phyloP scores from a whole-genome alignment of 495 filamentous ascomycete genomes.

The Penicilliopsis zonata region DNA sequence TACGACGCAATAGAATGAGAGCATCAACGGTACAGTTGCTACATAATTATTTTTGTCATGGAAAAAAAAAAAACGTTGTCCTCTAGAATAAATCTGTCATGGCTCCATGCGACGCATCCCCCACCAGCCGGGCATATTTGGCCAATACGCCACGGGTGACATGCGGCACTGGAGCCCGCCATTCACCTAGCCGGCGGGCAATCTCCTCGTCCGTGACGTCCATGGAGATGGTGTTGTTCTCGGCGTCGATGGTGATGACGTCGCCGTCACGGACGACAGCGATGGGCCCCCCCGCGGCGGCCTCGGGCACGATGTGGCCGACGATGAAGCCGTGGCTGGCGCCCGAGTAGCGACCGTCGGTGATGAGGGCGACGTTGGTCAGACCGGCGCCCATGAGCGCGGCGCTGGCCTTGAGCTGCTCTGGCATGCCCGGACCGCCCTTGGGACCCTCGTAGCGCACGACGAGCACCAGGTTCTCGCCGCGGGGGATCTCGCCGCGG shows the following conservation, averaged over 20 bases:
- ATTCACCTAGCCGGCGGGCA: slow-evolving; percentile 47
- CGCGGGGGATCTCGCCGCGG: slow-evolving; percentile 55
- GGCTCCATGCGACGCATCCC: slow-evolving; percentile 62
- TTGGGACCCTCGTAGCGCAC: slow-evolving; percentile 94
- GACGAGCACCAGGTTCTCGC: slow-evolving; percentile 80
- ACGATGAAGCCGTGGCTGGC: slow-evolving; percentile 95
- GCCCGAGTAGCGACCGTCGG: slow-evolving; percentile 84
- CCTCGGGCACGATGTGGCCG: slow-evolving; percentile 88
- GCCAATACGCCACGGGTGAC: slow-evolving; percentile 82
- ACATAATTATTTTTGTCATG: background rate
- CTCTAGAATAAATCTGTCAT: slow-evolving; percentile 40
- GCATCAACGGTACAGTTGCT: too few relatives aligned
- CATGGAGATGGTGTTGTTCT: slow-evolving; percentile 63
- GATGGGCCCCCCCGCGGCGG: slow-evolving; percentile 71
- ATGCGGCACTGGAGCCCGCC: slow-evolving; percentile 59
- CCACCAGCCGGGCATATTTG: slow-evolving; percentile 73
- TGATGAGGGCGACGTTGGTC: slow-evolving; percentile 82
- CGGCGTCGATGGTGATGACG: slow-evolving; percentile 74
- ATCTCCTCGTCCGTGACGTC: slow-evolving; percentile 70
- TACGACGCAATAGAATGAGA: too few relatives aligned
- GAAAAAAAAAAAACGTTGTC: slow-evolving; percentile 1
- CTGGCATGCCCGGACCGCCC: slow-evolving; percentile 97
- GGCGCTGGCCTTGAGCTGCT: slow-evolving; percentile 81
- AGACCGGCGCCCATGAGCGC: slow-evolving; percentile 89
- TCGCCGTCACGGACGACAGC: slow-evolving; percentile 74